These are phyloP conservation scores for Sanghuangporus baumii DNA, from an alignment of 1,284 basidiomycete species.

Conservation along the genomic window DNA sequence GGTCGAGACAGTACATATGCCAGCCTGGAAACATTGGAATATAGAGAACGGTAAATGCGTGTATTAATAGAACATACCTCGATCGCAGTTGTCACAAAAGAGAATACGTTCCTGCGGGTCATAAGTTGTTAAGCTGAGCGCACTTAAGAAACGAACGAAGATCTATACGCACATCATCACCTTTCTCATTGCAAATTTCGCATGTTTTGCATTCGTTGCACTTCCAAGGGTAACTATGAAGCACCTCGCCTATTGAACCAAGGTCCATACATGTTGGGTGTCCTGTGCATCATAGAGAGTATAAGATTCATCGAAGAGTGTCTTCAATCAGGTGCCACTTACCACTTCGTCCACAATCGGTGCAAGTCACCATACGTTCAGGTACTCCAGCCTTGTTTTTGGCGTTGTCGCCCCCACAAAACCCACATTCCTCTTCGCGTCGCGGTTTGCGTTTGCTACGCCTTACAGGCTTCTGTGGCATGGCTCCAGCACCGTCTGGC, in stretches of 20 bases:
- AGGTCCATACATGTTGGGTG: constrained; percentile 77
- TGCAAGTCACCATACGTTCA: constrained; percentile 66
- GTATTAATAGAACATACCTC: constrained; percentile 42
- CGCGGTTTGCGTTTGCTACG: constrained; percentile 20
- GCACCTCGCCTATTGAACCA: constrained; percentile 42
- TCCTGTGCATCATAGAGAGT: constrained; percentile 34
- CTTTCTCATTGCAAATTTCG: constrained; percentile 82
- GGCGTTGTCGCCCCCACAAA: constrained; percentile 57
- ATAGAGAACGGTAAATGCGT: constrained; percentile 14
- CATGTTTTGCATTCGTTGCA: constrained; percentile 95
- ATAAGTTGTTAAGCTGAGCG: constrained; percentile 16
- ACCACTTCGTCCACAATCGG: constrained; percentile 63
- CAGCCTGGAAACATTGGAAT: constrained; percentile 49
- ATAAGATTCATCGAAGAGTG: not conserved
- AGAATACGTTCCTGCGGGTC: constrained; percentile 67
- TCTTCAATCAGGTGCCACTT: constrained; percentile 19
- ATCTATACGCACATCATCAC: constrained; percentile 73
- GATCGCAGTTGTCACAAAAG: constrained; percentile 93
- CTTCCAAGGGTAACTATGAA: constrained; percentile 77
- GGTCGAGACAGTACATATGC: constrained; percentile 86
- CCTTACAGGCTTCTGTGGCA: constrained; percentile 23
- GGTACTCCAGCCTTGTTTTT: constrained; percentile 49
- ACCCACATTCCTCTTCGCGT: constrained; percentile 58
- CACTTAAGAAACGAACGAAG: constrained; percentile 8
- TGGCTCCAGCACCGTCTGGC: constrained; percentile 29